Base-by-base conservation (phyloP, 441 rosid genomes). In the Hura crepitans region DNA sequence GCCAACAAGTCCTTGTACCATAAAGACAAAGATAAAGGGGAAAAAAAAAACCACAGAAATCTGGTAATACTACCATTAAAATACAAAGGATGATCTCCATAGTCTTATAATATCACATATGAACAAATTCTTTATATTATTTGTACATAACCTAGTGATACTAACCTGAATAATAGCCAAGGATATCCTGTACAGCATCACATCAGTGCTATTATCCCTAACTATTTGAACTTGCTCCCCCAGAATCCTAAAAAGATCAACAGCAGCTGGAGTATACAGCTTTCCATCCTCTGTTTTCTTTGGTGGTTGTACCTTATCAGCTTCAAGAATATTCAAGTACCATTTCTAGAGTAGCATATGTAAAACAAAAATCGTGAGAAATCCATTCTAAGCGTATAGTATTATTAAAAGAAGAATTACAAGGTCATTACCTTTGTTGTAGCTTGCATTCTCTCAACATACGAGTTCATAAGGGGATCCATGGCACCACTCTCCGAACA, bases 201-300 rank as follows among this genome's bases (percentile, higher is more conserved):
- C 80, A 81, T 93, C 97, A 7, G 97, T 96, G 88, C 98, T 96
- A 79, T 91, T 93, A 71, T 96, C 99, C 75, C 97, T 87, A 47
- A 96, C 99, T 81, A 88, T 93, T 85, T 96, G 97, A 82, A 96
- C 98, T 85, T 93, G 98, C 86, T 96, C 99, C 77, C 90, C 97
- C 35, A 96, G 92, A 77, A 96, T 96, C 85, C 98, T 93, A 83
- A 96, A 93, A 72, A 96, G 80, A 82, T 96, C 99, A 79, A 96
- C 98, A 62, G 99, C 99, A 82, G 99, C 98, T 58, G 98, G 98
- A 70, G 99, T 96, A 77, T 93, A 96, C 72, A 96, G 85, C 84
- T 96, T 96, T 62, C 98, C 99, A 73, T 93, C 98, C 71, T 96
- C 97, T 46, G 97, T 92, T 83, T 89, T 96, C 87, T 96, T 96